Evolutionary conservation across 129 eudicot species (phyloP), one percentile per base, ranked within the genome.

Genomic region (Tagetes patula): DNA sequence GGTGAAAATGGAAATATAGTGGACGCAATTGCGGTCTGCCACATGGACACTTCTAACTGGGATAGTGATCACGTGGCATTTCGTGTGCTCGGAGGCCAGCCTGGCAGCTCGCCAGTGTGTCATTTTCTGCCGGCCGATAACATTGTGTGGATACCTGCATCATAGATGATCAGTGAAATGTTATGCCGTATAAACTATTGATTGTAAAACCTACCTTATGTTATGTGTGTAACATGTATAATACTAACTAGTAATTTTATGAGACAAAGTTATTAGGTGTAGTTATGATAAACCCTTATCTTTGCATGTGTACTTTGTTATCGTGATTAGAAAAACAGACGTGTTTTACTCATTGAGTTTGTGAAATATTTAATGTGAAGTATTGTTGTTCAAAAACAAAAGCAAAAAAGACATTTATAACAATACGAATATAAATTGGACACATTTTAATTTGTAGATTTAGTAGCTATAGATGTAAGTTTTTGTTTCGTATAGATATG

Each of bases 21-120:
- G 9, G 83, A 80, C 49, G 80, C 83, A 2, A 59, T 80, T 48
- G 80, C 79, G 13, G 83, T 80, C 7, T 80, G 83, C 72, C 83
- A 80, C 47, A 80, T 80, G 83, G 55, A 80, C 8, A 80, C 83
- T 8, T 67, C 83, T 64, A 61, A 6, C 11, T 80, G 83, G 83
- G 79, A 69, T 46, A 52, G 65, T 4, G 80, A 69, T 39, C 75
- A 74, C 66, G 75, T 80, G 41, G 79, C 75, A 36, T 75, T 80
- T 69, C 83, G 65, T 8, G 80, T 75, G 31, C 79, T 75, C 10
- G 83, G 83, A 10, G 70, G 34, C 13, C 65, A 74, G 37, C 83
- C 83, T 47, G 83, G 83, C 47, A 69, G 58, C 69, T 69, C 79
- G 27, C 75, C 83, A 2, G 83, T 80, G 48, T 80, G 83, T 46